Base-by-base conservation (phyloP, 2,329 filamentous ascomycete genomes). In the Claviceps capensis region DNA sequence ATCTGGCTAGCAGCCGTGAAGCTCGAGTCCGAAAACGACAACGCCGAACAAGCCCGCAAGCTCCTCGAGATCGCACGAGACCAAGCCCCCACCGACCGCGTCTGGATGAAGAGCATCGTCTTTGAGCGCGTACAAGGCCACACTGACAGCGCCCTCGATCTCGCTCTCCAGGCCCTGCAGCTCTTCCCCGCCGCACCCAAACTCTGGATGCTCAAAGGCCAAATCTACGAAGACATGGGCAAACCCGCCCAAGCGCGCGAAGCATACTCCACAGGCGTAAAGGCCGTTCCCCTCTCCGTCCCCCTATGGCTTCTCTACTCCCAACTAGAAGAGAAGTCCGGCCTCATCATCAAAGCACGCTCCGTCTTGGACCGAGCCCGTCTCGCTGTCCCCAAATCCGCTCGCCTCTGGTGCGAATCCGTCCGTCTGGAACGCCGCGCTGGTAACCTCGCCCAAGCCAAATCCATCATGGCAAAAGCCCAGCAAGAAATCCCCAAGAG, bases 191-290 rank as follows among this genome's bases (percentile, higher is more conserved):
- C 82, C 45, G 81, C 85, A 13, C 78, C 88, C 50, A 97, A 97
- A 69, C 76, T 98, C 23, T 96, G 91, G 85, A 96, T 97, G 86
- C 87, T 95, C 73, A 98, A 98, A 70, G 93, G 94, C 0, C 93
- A 98, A 65, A 93, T 97, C 56, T 98, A 98, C 73, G 86, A 96
- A 63, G 78, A 83, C 44, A 77, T 89, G 47, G 83, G 79, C 60
- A 89, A 88, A 69, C 71, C 85, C 14, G 83, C 85, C 0, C 86
- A 93, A 67, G 93, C 93, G 3, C 82, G 93, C 47, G 89, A 97
- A 65, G 89, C 91, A 0, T 97, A 93, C 68, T 81, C 80, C 54
- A 85, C 87, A 4, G 93, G 93, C 38, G 94, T 91, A 42, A 86
- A 93, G 62, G 87, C 88, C 0, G 91, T 88, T 52, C 82, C 90